Base-by-base conservation (phyloP, 805 yeast genomes). In the Candida dendrica region DNA sequence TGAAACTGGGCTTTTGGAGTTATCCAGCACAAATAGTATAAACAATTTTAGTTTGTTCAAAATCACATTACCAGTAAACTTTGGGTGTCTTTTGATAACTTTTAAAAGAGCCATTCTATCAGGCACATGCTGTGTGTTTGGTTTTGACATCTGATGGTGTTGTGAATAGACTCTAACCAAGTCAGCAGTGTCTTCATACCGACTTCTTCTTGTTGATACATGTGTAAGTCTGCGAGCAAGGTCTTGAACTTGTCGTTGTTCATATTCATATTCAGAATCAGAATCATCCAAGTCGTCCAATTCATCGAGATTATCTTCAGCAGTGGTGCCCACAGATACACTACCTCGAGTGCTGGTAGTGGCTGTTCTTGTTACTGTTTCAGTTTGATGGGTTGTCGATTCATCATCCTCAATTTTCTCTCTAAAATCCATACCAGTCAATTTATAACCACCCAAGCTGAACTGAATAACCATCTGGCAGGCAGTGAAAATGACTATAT, bases 401-500 rank as follows among this genome's bases (percentile, higher is more conserved):
- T 33, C 37, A 59, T 61, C 38, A 20, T 30, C 30, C 16, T 55
- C 54, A 24, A 58, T 60, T 18, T 50, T 45, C 30, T 52, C 53
- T 17, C 48, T 58, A 55, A 87, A 84, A 59, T 89, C 97, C 62
- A 72, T 67, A 42, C 78, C 84, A 19, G 88, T 71, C 42, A 89
- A 63, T 48, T 78, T 69, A 52, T 79, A 82, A 2, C 86, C 79
- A 9, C 96, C 96, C 32, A 83, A 58, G 52, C 85, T 83, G 64
- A 89, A 89, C 15, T 55, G 86, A 75, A 55, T 72, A 65, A 34
- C 81, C 59, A 43, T 78, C 64, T 61, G 84, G 29, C 82, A 70
- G 3, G 87, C 82, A 36, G 82, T 67, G 51, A 83, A 84, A 29
- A 89, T 81, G 53, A 89, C 82, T 17, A 85, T 82, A 60, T 84